Base-by-base conservation (phyloP, 169 alveolate species). In the Neospora caninum region DNA sequence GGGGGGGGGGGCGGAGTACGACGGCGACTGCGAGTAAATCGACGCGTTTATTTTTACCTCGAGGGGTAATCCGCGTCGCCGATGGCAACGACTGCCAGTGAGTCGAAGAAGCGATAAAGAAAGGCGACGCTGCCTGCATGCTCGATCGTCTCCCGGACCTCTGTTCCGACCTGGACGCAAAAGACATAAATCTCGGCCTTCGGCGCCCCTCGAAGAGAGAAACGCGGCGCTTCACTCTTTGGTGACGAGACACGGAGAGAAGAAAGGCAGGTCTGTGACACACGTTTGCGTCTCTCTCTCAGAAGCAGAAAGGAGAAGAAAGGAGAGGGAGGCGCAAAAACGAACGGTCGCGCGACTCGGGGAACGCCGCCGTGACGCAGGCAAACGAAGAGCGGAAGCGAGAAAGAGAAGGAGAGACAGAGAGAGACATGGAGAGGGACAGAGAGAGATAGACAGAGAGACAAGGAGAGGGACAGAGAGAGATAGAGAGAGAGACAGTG, bases 81-180 rank as follows among this genome's bases (percentile, higher is more conserved):
- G 49, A 86, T 86, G 91, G 91, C 91, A 45, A 86, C 69, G 80
- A 86, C 58, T 45, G 91, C 91, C 36, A 86, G 91, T 6, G 91
- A 86, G 78, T 86, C 91, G 31, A 45, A 27, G 43, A 39, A 86
- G 25, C 91, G 91, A 31, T 25, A 49, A 38, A 86, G 64, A 31
- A 86, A 86, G 25, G 91, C 91, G 36, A 86, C 80, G 78, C 69
- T 39, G 45, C 91, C 91, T 45, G 43, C 91, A 34, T 86, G 91
- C 45, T 43, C 78, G 31, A 86, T 45, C 41, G 16, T 41, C 43
- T 86, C 69, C 45, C 58, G 18, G 1, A 41, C n/a, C 34, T 34
- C 78, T 31, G 4, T 27, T 0, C 69, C 27, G 43, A 86, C 69
- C 91, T 86, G 91, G 38, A 31, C 41, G 88, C 88, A 18, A 34